These are phyloP conservation scores for Aspergillus sp. DNA, from an alignment of 2,329 filamentous ascomycete genomes.

Conservation along the genomic window DNA sequence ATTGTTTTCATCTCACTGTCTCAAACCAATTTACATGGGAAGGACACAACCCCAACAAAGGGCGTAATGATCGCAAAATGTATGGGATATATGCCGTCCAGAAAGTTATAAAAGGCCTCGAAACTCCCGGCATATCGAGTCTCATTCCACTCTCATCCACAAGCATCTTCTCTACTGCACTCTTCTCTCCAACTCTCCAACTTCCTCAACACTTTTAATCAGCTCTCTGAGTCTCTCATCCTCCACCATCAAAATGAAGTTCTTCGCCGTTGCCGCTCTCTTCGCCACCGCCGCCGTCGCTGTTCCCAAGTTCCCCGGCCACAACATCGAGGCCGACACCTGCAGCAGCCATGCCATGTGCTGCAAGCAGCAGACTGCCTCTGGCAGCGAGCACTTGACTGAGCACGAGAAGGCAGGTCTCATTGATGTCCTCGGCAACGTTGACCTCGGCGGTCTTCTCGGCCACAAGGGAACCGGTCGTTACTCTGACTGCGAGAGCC, in stretches of 20 bases:
- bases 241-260: constrained; percentile 24
- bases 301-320: neutral
- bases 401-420: neutral
- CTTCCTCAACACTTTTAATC: neutral
- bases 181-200: constrained; percentile 1
- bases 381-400: neutral
- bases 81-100: too few species aligned
- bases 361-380: neutral
- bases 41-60: neutral
- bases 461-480: neutral
- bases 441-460: neutral
- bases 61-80: neutral
- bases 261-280: constrained; percentile 22
- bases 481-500: constrained; percentile 1
- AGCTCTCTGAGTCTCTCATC: neutral
- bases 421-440: neutral
- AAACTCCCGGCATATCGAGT: constrained; percentile 1
- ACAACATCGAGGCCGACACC: neutral
- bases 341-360: neutral
- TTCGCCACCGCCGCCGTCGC: constrained; percentile 24
- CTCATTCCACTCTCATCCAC: constrained; percentile 7
- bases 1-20: too few species aligned
- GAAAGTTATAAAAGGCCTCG: constrained; percentile 20
- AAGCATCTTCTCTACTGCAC: neutral
- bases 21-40: too few species aligned